Percentiles rank a stretch among this genome's conserved stretches.
Conservation (phyloP, 768 basidiomycete genomes). For the Panus rudis region DNA sequence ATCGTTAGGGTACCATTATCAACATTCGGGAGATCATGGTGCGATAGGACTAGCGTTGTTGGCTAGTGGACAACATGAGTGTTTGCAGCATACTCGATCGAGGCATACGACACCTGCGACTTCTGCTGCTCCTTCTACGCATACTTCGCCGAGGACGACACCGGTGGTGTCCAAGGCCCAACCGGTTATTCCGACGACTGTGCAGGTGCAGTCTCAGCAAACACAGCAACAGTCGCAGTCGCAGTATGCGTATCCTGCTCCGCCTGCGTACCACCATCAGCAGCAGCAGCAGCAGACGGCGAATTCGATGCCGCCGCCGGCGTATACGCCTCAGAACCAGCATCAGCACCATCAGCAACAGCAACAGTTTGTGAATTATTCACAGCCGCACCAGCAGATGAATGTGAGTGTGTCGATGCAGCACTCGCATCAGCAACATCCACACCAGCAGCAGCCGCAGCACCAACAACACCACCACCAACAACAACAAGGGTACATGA, state of each 20-base stretch:
- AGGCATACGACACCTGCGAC: slow-evolving; percentile 17
- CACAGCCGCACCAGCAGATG: too few species aligned
- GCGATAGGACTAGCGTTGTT: slow-evolving; percentile 80
- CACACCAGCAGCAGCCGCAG: background rate
- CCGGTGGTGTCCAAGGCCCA: slow-evolving; percentile 11
- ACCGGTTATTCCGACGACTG: slow-evolving; percentile 5
- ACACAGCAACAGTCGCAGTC: background rate
- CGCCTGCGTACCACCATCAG: slow-evolving; percentile 6
- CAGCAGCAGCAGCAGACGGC: slow-evolving; percentile 8
- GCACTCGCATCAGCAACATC: background rate
- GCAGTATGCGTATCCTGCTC: background rate
- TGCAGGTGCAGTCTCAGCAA: slow-evolving; percentile 1
- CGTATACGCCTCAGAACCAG: slow-evolving; percentile 1
- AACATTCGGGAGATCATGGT: slow-evolving; percentile 94
- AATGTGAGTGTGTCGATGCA: slow-evolving; percentile 4
- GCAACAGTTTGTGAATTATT: too few species aligned
- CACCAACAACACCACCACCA: background rate
- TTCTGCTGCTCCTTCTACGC: slow-evolving; percentile 6
- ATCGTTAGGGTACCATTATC: slow-evolving; percentile 73
- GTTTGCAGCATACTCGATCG: slow-evolving; percentile 29
- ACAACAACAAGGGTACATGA: background rate
- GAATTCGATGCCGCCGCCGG: slow-evolving; percentile 5
- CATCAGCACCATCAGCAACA: slow-evolving; percentile 3
- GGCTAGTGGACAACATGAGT: slow-evolving; percentile 65
- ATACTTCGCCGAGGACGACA: slow-evolving; percentile 13